phyloP scores from a whole-genome alignment of 2,329 filamentous ascomycete species.

The Spiromastix sp. region DNA sequence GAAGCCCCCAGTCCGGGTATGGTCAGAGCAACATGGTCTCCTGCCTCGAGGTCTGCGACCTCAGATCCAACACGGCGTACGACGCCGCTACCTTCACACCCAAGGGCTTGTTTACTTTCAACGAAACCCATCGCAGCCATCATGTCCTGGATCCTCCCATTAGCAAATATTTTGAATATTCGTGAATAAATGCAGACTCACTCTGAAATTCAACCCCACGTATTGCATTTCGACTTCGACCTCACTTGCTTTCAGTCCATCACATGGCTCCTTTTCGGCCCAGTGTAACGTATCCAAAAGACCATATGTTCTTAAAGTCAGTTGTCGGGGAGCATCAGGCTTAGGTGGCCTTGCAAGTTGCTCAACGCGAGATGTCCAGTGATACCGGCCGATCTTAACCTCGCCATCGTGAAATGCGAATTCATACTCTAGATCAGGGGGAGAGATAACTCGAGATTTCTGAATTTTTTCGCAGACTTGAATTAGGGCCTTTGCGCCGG shows the following conservation, averaged over 20 bases:
- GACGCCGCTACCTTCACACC: constrained; percentile 10
- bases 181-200: no score
- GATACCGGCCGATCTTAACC: neutral
- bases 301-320: no score
- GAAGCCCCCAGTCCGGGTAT: neutral
- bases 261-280: neutral
- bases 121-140: neutral
- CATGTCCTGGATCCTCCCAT: constrained; percentile 1
- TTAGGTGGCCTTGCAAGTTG: no score
- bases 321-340: no score
- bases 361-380: neutral
- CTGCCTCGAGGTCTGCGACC: neutral
- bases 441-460: no score
- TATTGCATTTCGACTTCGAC: neutral
- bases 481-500: neutral
- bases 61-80: constrained; percentile 8
- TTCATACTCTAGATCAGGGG: constrained; percentile 4
- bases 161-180: neutral
- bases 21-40: neutral
- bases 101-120: constrained; percentile 3
- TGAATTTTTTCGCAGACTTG: constrained; percentile 1
- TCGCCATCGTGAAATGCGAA: neutral
- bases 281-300: neutral
- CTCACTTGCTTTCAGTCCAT: neutral
- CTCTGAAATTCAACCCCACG: neutral